Evolutionary conservation across 2,329 filamentous ascomycete species (phyloP).

Genomic region (Diaporthe velutina): DNA sequence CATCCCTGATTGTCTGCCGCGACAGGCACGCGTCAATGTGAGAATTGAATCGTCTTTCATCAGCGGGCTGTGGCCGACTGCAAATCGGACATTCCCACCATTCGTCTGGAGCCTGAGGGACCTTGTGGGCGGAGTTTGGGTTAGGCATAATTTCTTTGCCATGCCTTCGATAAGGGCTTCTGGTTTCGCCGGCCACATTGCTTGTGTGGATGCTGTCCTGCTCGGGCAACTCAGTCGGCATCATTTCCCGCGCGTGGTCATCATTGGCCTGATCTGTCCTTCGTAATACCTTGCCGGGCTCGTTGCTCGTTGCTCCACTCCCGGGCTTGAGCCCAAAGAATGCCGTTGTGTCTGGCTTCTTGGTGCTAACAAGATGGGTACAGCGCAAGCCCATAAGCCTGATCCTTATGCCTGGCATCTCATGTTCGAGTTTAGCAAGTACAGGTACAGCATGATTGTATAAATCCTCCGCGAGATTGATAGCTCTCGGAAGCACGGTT

Average conservation of each 20-base stretch:
- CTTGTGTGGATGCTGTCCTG: conserved; percentile 51
- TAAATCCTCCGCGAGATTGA: conserved; percentile 82
- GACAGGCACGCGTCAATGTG: conserved; percentile 96
- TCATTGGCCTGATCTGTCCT: conserved; percentile 44
- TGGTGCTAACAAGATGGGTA: conserved; percentile 88
- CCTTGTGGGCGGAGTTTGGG: conserved; percentile 55
- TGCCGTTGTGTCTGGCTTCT: conserved; percentile 79
- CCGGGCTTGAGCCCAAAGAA: conserved; percentile 79
- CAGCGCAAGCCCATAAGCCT: conserved; percentile 90
- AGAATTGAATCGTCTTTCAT: conserved; percentile 85
- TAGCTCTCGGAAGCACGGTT: conserved; percentile 77
- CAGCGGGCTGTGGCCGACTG: conserved; percentile 77
- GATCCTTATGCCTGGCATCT: conserved; percentile 82
- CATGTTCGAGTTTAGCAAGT: conserved; percentile 84
- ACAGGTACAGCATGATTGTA: conserved; percentile 87
- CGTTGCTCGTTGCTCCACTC: conserved; percentile 32
- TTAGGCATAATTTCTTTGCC: conserved; percentile 67
- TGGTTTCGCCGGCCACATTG: conserved; percentile 66
- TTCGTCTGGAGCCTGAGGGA: conserved; percentile 55
- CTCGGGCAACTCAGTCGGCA: conserved; percentile 73
- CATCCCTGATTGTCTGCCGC: conserved; percentile 85
- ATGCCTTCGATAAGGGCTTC: conserved; percentile 52
- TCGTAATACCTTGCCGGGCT: conserved; percentile 37
- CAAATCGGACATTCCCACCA: conserved; percentile 94
- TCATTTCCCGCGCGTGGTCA: conserved; percentile 73